Evolutionary conservation across 1,284 basidiomycete genomes (phyloP).

Genomic region (Neotropicomus parvogracilis): DNA sequence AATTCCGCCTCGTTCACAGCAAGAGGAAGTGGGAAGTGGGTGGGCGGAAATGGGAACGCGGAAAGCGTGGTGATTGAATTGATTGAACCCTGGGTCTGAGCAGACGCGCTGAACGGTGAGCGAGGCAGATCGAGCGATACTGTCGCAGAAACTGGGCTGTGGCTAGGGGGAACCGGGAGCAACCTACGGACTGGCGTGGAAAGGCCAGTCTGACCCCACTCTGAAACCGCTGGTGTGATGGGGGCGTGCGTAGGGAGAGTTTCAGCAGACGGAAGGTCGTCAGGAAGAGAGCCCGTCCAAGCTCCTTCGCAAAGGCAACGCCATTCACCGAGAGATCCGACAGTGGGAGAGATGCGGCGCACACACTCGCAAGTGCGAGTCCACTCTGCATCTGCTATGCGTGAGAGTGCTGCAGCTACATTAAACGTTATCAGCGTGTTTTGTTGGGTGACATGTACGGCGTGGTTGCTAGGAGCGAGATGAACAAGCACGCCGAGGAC

Average conservation of each 20-base stretch:
- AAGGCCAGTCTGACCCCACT: slow-evolving; percentile 29
- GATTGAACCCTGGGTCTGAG: slow-evolving; percentile 34
- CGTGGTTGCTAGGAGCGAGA: slow-evolving; percentile 53
- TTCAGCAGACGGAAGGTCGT: slow-evolving; percentile 40
- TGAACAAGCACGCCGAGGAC: slow-evolving; percentile 5
- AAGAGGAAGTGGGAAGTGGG: slow-evolving; percentile 63
- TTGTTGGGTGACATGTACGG: slow-evolving; percentile 56
- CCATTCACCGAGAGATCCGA: slow-evolving; percentile 70
- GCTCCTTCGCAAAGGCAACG: slow-evolving; percentile 68
- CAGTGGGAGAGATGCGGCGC: slow-evolving; percentile 56
- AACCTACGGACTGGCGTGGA: slow-evolving; percentile 19
- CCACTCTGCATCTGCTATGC: slow-evolving; percentile 77
- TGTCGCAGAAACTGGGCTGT: slow-evolving; percentile 11
- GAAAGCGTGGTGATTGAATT: slow-evolving; percentile 64
- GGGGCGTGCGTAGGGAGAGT: background rate
- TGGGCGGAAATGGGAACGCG: slow-evolving; percentile 67
- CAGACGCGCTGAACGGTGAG: slow-evolving; percentile 38
- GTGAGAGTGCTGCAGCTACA: slow-evolving; percentile 59
- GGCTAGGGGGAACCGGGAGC: slow-evolving; percentile 25
- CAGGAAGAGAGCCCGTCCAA: slow-evolving; percentile 58
- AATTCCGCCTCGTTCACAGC: slow-evolving; percentile 30
- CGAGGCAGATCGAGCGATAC: slow-evolving; percentile 34
- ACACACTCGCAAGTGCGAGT: slow-evolving; percentile 65
- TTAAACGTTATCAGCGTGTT: slow-evolving; percentile 56
- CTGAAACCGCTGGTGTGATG: slow-evolving; percentile 18